Conservation (phyloP, 2,329 filamentous ascomycete genomes). For the Graphilbum ipis-grandicollis region DNA sequence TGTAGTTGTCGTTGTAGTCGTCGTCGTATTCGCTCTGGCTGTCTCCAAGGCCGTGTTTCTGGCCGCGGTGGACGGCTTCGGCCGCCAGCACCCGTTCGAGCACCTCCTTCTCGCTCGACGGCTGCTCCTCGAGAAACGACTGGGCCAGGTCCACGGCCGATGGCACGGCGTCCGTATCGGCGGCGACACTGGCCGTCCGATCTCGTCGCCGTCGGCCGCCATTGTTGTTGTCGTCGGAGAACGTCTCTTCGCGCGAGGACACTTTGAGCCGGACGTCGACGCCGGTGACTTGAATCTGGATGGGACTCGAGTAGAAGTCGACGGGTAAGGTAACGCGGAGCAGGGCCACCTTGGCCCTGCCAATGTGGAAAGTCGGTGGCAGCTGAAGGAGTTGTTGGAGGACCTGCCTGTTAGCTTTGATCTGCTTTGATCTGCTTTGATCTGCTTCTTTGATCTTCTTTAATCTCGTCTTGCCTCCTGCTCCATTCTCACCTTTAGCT, state of each 20-base stretch:
- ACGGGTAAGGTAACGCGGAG: slow-evolving; percentile 73
- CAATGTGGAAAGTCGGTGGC: slow-evolving; percentile 52
- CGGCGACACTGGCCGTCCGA: slow-evolving; percentile 11
- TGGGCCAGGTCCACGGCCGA: slow-evolving; percentile 57
- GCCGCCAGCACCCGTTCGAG: slow-evolving; percentile 52
- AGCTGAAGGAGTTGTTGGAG: slow-evolving; percentile 58
- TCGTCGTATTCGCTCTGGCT: slow-evolving; percentile 43
- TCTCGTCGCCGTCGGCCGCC: slow-evolving; percentile 10
- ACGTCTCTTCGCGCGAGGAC: slow-evolving; percentile 18
- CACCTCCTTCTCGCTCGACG: slow-evolving; percentile 44
- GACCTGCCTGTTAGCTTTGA: no score
- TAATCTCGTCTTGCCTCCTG: no score
- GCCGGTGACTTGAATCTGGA: slow-evolving; percentile 66
- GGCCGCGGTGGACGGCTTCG: slow-evolving; percentile 30
- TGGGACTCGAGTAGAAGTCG: slow-evolving; percentile 73
- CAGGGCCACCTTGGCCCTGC: slow-evolving; percentile 56
- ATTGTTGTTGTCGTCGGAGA: slow-evolving; percentile 9
- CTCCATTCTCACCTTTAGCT: slow-evolving; percentile 44
- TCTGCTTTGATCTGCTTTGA: not conserved
- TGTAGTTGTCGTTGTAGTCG: slow-evolving; percentile 14
- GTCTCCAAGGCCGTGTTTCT: slow-evolving; percentile 39
- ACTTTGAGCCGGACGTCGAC: slow-evolving; percentile 54
- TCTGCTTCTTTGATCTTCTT: no score
- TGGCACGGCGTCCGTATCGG: slow-evolving; percentile 29
- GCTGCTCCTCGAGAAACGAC: slow-evolving; percentile 61